Base-by-base conservation (phyloP, 371 early-diverging fungal genomes). In the Syncephalastrum racemosum region DNA sequence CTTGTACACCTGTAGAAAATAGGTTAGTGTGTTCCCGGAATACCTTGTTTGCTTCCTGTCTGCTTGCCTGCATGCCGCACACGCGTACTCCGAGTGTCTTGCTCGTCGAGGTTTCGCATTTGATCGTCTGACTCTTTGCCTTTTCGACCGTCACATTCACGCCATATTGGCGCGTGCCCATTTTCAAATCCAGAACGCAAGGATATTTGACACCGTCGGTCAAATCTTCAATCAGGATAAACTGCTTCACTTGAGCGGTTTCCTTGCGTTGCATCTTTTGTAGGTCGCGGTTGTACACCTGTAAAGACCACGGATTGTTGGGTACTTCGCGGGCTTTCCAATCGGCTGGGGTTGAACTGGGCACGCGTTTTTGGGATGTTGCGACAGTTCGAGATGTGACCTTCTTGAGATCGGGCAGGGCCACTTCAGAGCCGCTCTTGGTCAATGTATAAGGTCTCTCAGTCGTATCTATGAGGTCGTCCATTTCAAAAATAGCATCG, bases 141-240 rank as follows among this genome's bases (percentile, higher is more conserved):
- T 98, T 98, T 31, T 87, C 87, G 12, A 79, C 73, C 0, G 90
- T 79, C 0, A 92, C 95, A 73, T 91, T 82, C 46, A 97, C 87
- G 1, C 98, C 96, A 64, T 96, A 91, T 71, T 98, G 98, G 1
- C 98, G 81, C 4, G 95, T 96, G 14, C 98, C 98, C 97, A 98
- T 97, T 63, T 98, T 98, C 46, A 98, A 79, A 70, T 98, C 97
- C 51, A 98, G 74, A 5, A 98, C 91, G 58, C 97, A 97, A 0
- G 98, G 98, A 27, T 83, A 83, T 64, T 81, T 78, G 54, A 93
- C 77, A 1, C 91, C 89, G 16, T 90, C 88, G 0, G 98, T 97
- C 53, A 98, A 72, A 73, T 98, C 98, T 54, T 75, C 75, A 45
- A 75, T 68, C 22, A 71, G 23, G 22, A 75, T 95, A 86, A 71